Evolutionary conservation across 2,329 filamentous ascomycete species (phyloP).

Genomic region (Hymenoscyphus fraxineus): DNA sequence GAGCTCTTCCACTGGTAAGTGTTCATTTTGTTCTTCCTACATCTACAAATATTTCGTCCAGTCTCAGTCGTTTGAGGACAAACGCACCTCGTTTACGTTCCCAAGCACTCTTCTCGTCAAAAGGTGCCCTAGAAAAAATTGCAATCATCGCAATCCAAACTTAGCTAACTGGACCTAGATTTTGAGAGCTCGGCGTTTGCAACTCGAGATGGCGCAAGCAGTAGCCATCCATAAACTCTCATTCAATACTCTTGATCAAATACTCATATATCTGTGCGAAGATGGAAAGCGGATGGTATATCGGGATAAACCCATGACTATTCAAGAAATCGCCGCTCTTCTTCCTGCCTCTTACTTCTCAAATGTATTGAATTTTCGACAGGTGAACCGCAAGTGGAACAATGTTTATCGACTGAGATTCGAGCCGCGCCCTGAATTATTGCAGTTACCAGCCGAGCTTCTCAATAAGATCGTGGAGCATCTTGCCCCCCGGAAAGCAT

Average conservation of each 20-base stretch:
- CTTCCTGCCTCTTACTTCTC: background rate
- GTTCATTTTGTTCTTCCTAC: background rate
- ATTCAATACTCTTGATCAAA: constrained; percentile 14
- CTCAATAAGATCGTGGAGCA: constrained; percentile 33
- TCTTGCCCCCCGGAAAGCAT: constrained; percentile 37
- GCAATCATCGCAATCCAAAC: background rate
- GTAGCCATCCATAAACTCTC: constrained; percentile 1
- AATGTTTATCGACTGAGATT: constrained; percentile 11
- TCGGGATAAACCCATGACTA: constrained; percentile 2
- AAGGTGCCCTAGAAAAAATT: background rate
- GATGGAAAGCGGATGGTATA: background rate
- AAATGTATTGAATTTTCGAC: constrained; percentile 12
- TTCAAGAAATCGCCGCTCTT: background rate
- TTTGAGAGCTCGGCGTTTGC: background rate
- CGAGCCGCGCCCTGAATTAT: background rate
- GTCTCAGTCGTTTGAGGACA: background rate
- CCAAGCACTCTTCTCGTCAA: background rate
- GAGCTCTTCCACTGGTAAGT: background rate
- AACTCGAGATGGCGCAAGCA: background rate
- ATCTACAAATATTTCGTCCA: background rate
- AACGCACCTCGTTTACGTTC: background rate
- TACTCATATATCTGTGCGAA: constrained; percentile 9
- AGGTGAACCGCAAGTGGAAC: constrained; percentile 11
- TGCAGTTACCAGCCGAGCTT: constrained; percentile 13
- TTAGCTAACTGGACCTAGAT: background rate